These are phyloP conservation scores for Hygrophorus pudorinus DNA, from an alignment of 768 basidiomycete genomes.

Conservation along the genomic window DNA sequence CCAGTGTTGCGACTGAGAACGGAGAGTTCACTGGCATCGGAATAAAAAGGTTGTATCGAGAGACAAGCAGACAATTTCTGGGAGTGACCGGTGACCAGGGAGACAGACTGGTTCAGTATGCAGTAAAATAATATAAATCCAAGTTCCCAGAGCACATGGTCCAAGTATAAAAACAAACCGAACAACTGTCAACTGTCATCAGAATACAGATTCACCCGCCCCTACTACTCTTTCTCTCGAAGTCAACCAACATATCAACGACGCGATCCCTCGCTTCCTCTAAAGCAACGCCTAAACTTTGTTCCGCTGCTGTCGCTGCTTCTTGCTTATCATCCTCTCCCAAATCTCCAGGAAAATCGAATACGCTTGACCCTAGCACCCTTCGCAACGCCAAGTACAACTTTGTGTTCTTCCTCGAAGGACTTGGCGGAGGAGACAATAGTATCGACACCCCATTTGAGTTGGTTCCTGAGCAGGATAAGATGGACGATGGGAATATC, in stretches of 20 bases:
- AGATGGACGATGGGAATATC: conserved; percentile 35
- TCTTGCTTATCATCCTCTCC: conserved; percentile 29
- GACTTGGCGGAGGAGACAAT: conserved; percentile 53
- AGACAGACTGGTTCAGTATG: too few species aligned
- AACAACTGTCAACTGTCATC: too few species aligned
- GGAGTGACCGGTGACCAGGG: too few species aligned
- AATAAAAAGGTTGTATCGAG: too few species aligned
- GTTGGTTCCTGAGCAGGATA: conserved; percentile 1
- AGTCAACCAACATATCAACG: conserved; percentile 56
- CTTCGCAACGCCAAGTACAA: conserved; percentile 37
- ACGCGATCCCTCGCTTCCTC: conserved; percentile 73
- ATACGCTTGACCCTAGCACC: conserved; percentile 44
- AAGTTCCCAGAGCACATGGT: too few species aligned
- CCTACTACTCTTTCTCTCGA: conserved; percentile 21
- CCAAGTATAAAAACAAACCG: too few species aligned
- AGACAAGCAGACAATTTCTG: too few species aligned
- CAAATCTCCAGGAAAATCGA: conserved; percentile 22
- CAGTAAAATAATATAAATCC: too few species aligned
- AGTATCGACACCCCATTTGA: conserved; percentile 24
- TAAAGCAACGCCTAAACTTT: conserved; percentile 16
- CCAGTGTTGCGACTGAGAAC: too few species aligned
- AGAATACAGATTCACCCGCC: neutral
- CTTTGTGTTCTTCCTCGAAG: conserved; percentile 31
- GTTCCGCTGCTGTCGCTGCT: neutral
- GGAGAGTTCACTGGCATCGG: too few species aligned